Percentiles rank a stretch among this genome's conserved stretches.
phyloP scores from a whole-genome alignment of 371 early-diverging fungal genomes.

The Coemansia sp. region DNA sequence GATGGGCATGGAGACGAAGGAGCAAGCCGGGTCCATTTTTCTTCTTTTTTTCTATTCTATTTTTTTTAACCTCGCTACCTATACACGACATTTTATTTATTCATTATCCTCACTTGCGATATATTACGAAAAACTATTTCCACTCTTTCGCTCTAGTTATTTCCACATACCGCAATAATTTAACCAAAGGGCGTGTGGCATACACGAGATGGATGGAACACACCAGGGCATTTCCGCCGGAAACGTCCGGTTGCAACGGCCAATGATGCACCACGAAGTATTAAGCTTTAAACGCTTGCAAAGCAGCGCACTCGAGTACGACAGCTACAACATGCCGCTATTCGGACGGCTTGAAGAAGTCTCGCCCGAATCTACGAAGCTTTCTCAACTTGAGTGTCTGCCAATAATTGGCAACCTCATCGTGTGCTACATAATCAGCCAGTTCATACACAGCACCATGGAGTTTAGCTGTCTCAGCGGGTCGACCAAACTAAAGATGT shows the following conservation, averaged over 20 bases:
- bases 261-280: slow-evolving; percentile 33
- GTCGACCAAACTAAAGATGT: slow-evolving; percentile 18
- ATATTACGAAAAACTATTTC: background rate
- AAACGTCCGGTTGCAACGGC: slow-evolving; percentile 12
- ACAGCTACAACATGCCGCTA: slow-evolving; percentile 41
- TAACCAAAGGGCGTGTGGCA: background rate
- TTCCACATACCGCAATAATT: background rate
- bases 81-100: background rate
- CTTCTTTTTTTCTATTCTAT: background rate
- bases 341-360: slow-evolving; percentile 16
- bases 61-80: background rate
- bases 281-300: slow-evolving; percentile 29
- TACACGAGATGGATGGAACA: background rate
- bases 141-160: background rate
- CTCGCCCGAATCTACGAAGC: slow-evolving; percentile 38
- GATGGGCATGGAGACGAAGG: background rate
- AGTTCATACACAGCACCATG: slow-evolving; percentile 20
- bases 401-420: slow-evolving; percentile 41
- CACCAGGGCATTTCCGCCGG: background rate
- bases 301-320: slow-evolving; percentile 32
- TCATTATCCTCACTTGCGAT: background rate
- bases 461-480: slow-evolving; percentile 21
- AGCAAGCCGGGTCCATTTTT: background rate
- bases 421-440: slow-evolving; percentile 11
- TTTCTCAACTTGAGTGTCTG: slow-evolving; percentile 41